Evolutionary conservation across 352 stramenopile species (phyloP).

Genomic region (Phytophthora crassamura): DNA sequence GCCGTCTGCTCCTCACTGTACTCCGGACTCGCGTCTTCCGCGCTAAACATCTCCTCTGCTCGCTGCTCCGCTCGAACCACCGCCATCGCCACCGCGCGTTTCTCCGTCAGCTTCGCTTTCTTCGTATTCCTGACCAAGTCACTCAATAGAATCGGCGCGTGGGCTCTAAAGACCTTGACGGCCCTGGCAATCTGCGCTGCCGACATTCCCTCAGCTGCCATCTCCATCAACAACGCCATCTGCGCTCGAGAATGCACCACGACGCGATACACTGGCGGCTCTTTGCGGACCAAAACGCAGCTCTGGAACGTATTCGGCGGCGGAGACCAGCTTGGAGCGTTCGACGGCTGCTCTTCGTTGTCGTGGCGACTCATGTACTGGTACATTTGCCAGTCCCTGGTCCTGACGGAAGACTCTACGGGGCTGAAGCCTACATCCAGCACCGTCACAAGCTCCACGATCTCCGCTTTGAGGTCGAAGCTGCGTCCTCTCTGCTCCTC

Average conservation of each 20-base stretch:
- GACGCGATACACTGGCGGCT: constrained; percentile 34
- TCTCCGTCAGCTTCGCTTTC: constrained; percentile 6
- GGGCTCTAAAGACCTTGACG: constrained; percentile 13
- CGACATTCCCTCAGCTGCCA: constrained; percentile 31
- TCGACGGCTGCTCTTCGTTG: constrained; percentile 10
- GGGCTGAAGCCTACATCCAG: constrained; percentile 25
- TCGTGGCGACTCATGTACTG: constrained; percentile 35
- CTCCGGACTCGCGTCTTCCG: constrained; percentile 11
- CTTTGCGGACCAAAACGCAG: constrained; percentile 18
- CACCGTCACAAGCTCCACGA: constrained; percentile 38
- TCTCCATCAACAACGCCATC: constrained; percentile 34
- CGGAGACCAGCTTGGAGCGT: constrained; percentile 15
- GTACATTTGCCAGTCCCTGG: constrained; percentile 23
- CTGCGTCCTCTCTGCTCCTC: constrained; percentile 6
- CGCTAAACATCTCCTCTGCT: not conserved
- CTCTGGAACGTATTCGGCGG: constrained; percentile 27
- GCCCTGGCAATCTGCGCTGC: constrained; percentile 28
- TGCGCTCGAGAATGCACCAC: constrained; percentile 27
- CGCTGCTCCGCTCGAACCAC: constrained; percentile 6
- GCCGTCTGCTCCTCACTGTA: constrained; percentile 30
- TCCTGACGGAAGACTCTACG: constrained; percentile 25
- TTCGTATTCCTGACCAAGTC: constrained; percentile 15
- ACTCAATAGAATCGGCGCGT: constrained; percentile 12
- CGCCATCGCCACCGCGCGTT: constrained; percentile 6
- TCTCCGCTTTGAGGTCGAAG: constrained; percentile 24